These are phyloP conservation scores for Debaryomyces tyrocola DNA, from an alignment of 805 yeast species.

Conservation along the genomic window DNA sequence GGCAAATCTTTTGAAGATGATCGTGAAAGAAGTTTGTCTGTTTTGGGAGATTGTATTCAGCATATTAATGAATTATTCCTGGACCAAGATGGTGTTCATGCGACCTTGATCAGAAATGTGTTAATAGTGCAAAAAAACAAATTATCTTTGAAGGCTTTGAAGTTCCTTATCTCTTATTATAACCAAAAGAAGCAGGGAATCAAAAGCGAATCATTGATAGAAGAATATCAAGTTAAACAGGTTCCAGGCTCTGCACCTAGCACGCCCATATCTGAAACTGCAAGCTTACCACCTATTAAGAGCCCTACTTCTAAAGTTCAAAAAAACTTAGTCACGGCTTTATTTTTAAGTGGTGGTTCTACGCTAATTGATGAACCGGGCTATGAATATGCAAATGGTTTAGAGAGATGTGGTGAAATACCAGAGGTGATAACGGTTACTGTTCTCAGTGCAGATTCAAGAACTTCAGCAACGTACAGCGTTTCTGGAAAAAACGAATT, in stretches of 20 bases:
- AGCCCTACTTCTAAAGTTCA: constrained; percentile 5
- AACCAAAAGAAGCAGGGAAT: constrained; percentile 15
- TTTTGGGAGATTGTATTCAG: constrained; percentile 82
- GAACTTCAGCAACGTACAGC: constrained; percentile 61
- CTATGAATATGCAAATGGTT: constrained; percentile 52
- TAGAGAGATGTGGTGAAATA: constrained; percentile 36
- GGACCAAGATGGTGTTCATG: constrained; percentile 58
- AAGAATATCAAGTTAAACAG: constrained; percentile 24
- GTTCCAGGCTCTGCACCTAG: constrained; percentile 14
- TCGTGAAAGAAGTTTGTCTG: constrained; percentile 60
- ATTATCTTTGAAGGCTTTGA: constrained; percentile 55
- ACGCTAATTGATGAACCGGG: constrained; percentile 70
- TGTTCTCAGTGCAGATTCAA: constrained; percentile 40
- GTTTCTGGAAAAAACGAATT: constrained; percentile 72
- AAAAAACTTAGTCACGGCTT: constrained; percentile 28
- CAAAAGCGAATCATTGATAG: constrained; percentile 17
- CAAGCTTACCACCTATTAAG: neutral
- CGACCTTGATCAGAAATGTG: constrained; percentile 66
- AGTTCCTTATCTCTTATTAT: constrained; percentile 46
- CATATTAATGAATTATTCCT: constrained; percentile 77
- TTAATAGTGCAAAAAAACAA: constrained; percentile 72
- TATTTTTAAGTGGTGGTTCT: constrained; percentile 64
- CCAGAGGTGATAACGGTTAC: constrained; percentile 59
- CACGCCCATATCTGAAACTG: constrained; percentile 11
- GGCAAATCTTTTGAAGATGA: constrained; percentile 62